A percentile compares a stretch with the other conserved stretches of the same genome.
These are phyloP conservation scores for Sideroxylon spinosum DNA, from an alignment of 179 eudicot species.

Conservation along the genomic window DNA sequence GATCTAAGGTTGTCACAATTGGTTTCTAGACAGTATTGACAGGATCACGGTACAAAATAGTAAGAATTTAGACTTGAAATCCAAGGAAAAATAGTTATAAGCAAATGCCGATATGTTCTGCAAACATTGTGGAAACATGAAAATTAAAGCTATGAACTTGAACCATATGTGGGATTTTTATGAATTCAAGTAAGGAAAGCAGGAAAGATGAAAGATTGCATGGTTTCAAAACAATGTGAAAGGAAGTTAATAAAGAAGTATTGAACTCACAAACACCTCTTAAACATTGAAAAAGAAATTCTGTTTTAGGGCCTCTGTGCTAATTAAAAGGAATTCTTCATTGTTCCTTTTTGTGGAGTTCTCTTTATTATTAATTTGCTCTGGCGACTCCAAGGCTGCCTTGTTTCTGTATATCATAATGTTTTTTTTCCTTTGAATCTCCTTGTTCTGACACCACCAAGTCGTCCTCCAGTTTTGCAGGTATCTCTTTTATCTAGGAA, in stretches of 20 bases:
- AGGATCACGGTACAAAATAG: not conserved
- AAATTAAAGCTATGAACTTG: not conserved
- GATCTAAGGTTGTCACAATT: not conserved
- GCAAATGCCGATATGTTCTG: not conserved
- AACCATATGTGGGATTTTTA: not conserved
- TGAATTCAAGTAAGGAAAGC: not conserved
- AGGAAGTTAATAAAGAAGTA: not conserved
- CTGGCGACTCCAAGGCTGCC: slow-evolving; percentile 1
- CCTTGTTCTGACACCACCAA: not conserved
- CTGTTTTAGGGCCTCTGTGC: not conserved
- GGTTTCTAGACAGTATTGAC: not conserved
- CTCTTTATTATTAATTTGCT: not conserved
- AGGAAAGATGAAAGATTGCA: not conserved
- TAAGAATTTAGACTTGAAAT: not conserved
- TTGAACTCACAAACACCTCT: not conserved
- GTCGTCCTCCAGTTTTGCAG: slow-evolving; percentile 66
- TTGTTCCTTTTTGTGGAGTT: not conserved
- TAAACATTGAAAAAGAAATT: not conserved
- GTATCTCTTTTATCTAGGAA: slow-evolving; percentile 90
- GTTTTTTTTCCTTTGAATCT: not conserved
- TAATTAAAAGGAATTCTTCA: not conserved
- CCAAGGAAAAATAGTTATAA: too few species aligned
- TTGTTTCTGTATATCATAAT: not conserved
- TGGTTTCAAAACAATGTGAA: not conserved
- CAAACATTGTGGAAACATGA: not conserved